Evolutionary conservation across 2,329 filamentous ascomycete species (phyloP).

Genomic region (Calonectria pseudoreteaudii): DNA sequence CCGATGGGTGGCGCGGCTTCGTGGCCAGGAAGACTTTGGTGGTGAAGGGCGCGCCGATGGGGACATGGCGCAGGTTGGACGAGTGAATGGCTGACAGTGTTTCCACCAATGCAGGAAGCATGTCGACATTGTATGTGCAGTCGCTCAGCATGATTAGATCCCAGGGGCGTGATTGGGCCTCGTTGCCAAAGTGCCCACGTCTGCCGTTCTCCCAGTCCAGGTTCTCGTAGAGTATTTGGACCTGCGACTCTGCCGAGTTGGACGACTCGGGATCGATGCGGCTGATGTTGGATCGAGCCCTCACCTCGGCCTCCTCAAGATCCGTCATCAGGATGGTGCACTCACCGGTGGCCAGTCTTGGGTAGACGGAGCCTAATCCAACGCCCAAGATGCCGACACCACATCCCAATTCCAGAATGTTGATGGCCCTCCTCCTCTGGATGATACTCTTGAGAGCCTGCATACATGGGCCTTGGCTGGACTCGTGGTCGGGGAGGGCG

Average conservation of each 20-base stretch:
- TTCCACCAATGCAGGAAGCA: conserved; percentile 63
- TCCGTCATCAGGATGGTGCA: conserved; percentile 66
- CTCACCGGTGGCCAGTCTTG: conserved; percentile 35
- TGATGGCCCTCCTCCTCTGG: conserved; percentile 43
- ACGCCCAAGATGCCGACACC: conserved; percentile 68
- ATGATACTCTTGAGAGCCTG: conserved; percentile 47
- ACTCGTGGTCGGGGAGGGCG: conserved; percentile 40
- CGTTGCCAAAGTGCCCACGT: conserved; percentile 56
- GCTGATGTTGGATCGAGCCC: conserved; percentile 61
- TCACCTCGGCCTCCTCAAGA: conserved; percentile 63
- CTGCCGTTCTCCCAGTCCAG: conserved; percentile 68
- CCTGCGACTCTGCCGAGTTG: conserved; percentile 30
- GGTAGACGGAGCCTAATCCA: conserved; percentile 56
- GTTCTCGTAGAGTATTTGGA: conserved; percentile 61
- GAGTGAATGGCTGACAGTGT: conserved; percentile 63
- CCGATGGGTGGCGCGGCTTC: conserved; percentile 67
- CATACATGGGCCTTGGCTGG: conserved; percentile 44
- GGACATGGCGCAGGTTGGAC: conserved; percentile 44
- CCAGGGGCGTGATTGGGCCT: conserved; percentile 57
- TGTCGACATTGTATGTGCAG: conserved; percentile 72
- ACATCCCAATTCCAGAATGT: conserved; percentile 66
- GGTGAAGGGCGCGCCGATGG: conserved; percentile 30
- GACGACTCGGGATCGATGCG: conserved; percentile 38
- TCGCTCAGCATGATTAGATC: conserved; percentile 68
- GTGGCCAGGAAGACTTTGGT: conserved; percentile 66